These are phyloP conservation scores for Cyphellophora attinorum DNA, from an alignment of 2,329 filamentous ascomycete species.

Conservation along the genomic window DNA sequence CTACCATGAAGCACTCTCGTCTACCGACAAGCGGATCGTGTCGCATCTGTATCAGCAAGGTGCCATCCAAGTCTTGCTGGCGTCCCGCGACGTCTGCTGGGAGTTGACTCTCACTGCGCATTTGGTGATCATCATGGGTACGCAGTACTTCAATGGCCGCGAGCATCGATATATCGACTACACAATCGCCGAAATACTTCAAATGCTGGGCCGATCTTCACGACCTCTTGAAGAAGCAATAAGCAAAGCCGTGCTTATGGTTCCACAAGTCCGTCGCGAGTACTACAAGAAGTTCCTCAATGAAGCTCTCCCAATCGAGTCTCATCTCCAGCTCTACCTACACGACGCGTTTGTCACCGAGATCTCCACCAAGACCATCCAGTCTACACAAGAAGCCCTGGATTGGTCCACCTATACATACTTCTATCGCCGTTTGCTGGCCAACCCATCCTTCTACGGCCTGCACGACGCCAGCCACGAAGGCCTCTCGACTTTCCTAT, in stretches of 20 bases:
- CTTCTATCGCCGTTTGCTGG: constrained; percentile 88
- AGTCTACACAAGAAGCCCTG: constrained; percentile 91
- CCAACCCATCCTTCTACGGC: constrained; percentile 95
- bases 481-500: constrained; percentile 85
- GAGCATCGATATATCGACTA: constrained; percentile 98
- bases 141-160: constrained; percentile 91
- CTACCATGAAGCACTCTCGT: constrained; percentile 86
- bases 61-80: constrained; percentile 76
- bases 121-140: constrained; percentile 92
- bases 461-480: constrained; percentile 82
- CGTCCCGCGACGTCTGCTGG: constrained; percentile 88
- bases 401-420: constrained; percentile 99
- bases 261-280: constrained; percentile 85
- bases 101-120: constrained; percentile 82
- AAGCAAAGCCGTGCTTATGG: constrained; percentile 89
- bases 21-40: constrained; percentile 86
- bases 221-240: constrained; percentile 68
- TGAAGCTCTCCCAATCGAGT: constrained; percentile 91
- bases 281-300: constrained; percentile 99
- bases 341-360: constrained; percentile 96
- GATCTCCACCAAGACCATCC: constrained; percentile 90
- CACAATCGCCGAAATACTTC: constrained; percentile 81
- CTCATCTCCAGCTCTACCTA: constrained; percentile 80
- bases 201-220: constrained; percentile 95
- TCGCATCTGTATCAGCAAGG: constrained; percentile 84